A percentile compares a stretch with the other conserved stretches of the same genome.
phyloP scores from a whole-genome alignment of 2,329 filamentous ascomycete genomes.

The Sphaerulina populicola region DNA sequence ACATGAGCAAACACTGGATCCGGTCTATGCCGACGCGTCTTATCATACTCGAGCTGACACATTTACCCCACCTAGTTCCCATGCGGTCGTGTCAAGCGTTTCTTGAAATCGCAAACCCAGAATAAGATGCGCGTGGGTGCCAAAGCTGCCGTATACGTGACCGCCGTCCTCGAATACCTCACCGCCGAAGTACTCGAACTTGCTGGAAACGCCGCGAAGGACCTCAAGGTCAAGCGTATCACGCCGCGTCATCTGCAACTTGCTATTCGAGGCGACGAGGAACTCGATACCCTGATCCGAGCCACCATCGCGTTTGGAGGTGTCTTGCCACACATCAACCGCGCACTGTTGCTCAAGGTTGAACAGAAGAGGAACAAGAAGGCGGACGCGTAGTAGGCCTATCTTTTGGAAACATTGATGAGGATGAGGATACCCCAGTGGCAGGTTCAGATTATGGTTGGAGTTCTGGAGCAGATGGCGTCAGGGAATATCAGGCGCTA shows the following conservation, averaged over 20 bases:
- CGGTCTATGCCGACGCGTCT: constrained; percentile 2
- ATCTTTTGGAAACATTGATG: background rate
- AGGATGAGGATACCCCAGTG: constrained; percentile 8
- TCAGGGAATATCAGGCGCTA: constrained; percentile 5
- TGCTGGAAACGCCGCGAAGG: constrained; percentile 94
- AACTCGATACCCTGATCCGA: constrained; percentile 92
- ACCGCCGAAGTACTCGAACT: constrained; percentile 98
- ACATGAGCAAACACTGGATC: background rate
- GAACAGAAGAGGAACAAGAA: constrained; percentile 93
- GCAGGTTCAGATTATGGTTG: constrained; percentile 1
- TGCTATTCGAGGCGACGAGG: constrained; percentile 89
- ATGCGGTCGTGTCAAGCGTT: constrained; percentile 99
- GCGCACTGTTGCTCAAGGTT: constrained; percentile 87
- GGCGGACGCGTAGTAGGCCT: constrained; percentile 32
- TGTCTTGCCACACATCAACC: constrained; percentile 98
- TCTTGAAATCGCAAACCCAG: constrained; percentile 97
- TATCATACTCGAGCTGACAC: constrained; percentile 22
- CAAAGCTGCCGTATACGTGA: constrained; percentile 97
- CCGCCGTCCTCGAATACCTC: constrained; percentile 95
- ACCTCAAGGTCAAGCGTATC: constrained; percentile 99
- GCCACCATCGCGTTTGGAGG: constrained; percentile 97
- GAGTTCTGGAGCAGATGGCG: constrained; percentile 3
- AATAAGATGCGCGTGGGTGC: constrained; percentile 99
- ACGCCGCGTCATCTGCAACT: constrained; percentile 98
- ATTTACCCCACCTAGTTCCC: constrained; percentile 62